phyloP scores from a whole-genome alignment of 179 eudicot genomes.

The Patellifolia procumbens region DNA sequence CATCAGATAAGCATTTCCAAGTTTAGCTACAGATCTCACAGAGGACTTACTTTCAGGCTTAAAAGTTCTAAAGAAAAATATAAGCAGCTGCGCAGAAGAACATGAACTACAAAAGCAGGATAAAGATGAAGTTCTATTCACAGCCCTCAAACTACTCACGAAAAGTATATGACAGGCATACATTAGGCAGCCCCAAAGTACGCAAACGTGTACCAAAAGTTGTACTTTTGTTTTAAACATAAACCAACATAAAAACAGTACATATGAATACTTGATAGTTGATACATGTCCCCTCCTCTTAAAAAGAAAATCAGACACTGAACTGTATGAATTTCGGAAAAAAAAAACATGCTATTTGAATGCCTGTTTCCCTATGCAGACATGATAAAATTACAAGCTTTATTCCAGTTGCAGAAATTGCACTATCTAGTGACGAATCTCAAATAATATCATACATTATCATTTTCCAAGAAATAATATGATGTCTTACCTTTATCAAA shows the following conservation, averaged over 20 bases:
- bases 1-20: too few species aligned
- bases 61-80: too few species aligned
- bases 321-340: background rate
- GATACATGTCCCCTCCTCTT: background rate
- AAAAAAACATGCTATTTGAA: background rate
- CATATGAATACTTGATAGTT: background rate
- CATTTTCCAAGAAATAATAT: background rate
- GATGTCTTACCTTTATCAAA: background rate
- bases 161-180: background rate
- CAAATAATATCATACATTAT: background rate
- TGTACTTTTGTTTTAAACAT: too few species aligned
- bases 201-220: background rate
- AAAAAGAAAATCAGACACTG: background rate
- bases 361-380: background rate
- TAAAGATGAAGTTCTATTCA: too few species aligned
- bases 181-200: background rate
- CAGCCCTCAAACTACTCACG: background rate
- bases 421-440: constrained; percentile 5
- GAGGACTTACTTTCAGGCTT: too few species aligned
- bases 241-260: background rate
- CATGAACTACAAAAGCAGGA: too few species aligned
- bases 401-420: constrained; percentile 11
- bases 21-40: too few species aligned
- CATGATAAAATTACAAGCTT: background rate
- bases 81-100: too few species aligned